Base-by-base conservation (phyloP, 495 filamentous ascomycete species). In the Penicillium arizonense region DNA sequence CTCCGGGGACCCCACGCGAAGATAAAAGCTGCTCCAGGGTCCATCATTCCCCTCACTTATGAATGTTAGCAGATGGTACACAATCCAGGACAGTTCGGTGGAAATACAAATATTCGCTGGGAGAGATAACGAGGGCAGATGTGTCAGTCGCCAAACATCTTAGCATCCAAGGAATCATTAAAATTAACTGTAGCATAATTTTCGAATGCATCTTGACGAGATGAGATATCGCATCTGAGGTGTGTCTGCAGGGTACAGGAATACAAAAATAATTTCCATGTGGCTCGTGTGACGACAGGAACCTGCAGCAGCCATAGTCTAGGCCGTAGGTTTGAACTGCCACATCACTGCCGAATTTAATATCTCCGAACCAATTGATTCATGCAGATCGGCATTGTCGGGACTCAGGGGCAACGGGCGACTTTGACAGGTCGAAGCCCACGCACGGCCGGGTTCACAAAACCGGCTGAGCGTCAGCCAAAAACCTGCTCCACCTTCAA, bases 41-140 rank as follows among this genome's bases (percentile, higher is more conserved):
- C 61, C 61, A 47, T 64, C 61, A 45, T 64, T 56, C 5, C 61
- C 61, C 6, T 61, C 58, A 42, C 58, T 61, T 30, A 16, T 20
- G 11, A 14, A 16, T 4, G 30, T 54, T 24, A 56, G 47, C 42
- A 43, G 12, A 47, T 20, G 28, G 8, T 2, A 30, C 3, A 23
- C 30, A 43, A 9, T 6, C 14, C 11, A 44, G 30, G n/a, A 6
- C 10, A 20, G 2, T 33, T 48, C 18, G 30, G 21, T 33, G 12
- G 14, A 23, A 16, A 43, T 53, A 61, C 58, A 61, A 61, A 24
- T 61, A 61, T 50, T 61, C 44, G 23, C 58, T 61, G 41, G 58
- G 53, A 2, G 58, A 48, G 16, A 61, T 50, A 34, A 53, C 49
- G 11, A 61, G 24, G 37, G 58, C 53, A 4, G 50, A 44, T 24